These are phyloP conservation scores for Ehretia macrophylla DNA, from an alignment of 257 asterid genomes.

Conservation along the genomic window DNA sequence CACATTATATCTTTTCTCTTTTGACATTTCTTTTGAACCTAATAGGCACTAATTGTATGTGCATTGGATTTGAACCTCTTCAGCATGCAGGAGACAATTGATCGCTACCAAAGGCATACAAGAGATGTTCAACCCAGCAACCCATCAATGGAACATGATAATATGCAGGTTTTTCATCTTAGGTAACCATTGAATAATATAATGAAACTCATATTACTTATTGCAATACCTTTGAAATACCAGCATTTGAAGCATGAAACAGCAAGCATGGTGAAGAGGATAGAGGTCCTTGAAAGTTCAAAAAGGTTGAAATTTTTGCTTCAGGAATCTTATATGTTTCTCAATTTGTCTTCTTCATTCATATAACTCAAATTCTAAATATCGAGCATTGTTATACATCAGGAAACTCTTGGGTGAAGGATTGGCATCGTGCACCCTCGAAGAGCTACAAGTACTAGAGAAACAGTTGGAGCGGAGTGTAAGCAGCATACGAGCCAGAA, in stretches of 20 bases:
- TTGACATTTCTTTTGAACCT: too few relatives aligned
- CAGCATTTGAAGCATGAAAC: slow-evolving; percentile 69
- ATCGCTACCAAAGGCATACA: slow-evolving; percentile 57
- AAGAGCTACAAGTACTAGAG: slow-evolving; percentile 77
- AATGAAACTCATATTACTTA: slow-evolving; percentile 1
- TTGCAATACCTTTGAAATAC: slow-evolving; percentile 1
- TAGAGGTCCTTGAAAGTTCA: slow-evolving; percentile 73
- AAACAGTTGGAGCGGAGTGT: slow-evolving; percentile 77
- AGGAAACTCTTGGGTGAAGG: slow-evolving; percentile 90
- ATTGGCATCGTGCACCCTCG: slow-evolving; percentile 51
- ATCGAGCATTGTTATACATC: not conserved
- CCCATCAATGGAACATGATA: slow-evolving; percentile 44
- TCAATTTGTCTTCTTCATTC: not conserved
- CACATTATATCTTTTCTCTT: too few relatives aligned
- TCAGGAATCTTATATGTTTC: not conserved
- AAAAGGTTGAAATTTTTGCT: slow-evolving; percentile 39
- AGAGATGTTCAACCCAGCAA: slow-evolving; percentile 51
- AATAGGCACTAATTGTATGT: not conserved
- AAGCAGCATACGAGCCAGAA: slow-evolving; percentile 60
- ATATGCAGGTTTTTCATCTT: slow-evolving; percentile 45
- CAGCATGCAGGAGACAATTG: slow-evolving; percentile 73
- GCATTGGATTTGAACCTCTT: not conserved
- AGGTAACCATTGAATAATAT: too few relatives aligned
- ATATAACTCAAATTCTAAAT: not conserved
- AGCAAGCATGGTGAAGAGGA: slow-evolving; percentile 62